A percentile compares a stretch with the other conserved stretches of the same genome.
Evolutionary conservation across 495 filamentous ascomycete genomes (phyloP).

Genomic region (Usnea hakonensis): DNA sequence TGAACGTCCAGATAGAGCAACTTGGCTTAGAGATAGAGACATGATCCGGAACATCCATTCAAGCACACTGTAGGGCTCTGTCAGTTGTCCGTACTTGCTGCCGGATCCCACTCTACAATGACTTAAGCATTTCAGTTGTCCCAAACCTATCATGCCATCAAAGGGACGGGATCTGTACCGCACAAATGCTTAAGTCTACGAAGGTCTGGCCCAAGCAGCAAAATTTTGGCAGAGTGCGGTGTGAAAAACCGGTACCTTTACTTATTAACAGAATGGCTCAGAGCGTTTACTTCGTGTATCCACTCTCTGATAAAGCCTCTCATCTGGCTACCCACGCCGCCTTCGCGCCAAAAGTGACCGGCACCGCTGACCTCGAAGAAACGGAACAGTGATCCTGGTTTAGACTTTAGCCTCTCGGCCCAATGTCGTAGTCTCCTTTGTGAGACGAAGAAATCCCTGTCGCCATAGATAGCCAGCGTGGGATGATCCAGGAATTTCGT

Average conservation of each 20-base stretch:
- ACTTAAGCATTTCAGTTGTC: too few species aligned
- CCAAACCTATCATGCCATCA: too few species aligned
- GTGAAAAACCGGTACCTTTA: background rate
- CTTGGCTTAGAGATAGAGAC: too few species aligned
- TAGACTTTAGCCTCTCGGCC: conserved; percentile 48
- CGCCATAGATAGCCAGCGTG: conserved; percentile 71
- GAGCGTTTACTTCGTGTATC: conserved; percentile 25
- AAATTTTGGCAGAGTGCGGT: background rate
- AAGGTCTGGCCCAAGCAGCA: background rate
- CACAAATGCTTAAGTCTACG: background rate
- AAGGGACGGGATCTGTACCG: too few species aligned
- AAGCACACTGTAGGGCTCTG: too few species aligned
- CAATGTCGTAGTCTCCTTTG: conserved; percentile 60
- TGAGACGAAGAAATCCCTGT: conserved; percentile 69
- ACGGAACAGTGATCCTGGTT: conserved; percentile 36
- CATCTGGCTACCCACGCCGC: conserved; percentile 50
- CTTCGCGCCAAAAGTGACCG: conserved; percentile 79
- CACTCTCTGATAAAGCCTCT: conserved; percentile 39
- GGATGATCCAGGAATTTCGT: conserved; percentile 47
- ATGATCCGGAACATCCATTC: too few species aligned
- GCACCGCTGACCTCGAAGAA: conserved; percentile 56
- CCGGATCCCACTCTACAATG: too few species aligned
- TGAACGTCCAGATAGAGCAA: too few species aligned
- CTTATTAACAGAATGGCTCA: background rate
- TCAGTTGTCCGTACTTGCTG: too few species aligned